Base-by-base conservation (phyloP, 352 stramenopile genomes). In the Hyaloperonospora arabidopsidis region DNA sequence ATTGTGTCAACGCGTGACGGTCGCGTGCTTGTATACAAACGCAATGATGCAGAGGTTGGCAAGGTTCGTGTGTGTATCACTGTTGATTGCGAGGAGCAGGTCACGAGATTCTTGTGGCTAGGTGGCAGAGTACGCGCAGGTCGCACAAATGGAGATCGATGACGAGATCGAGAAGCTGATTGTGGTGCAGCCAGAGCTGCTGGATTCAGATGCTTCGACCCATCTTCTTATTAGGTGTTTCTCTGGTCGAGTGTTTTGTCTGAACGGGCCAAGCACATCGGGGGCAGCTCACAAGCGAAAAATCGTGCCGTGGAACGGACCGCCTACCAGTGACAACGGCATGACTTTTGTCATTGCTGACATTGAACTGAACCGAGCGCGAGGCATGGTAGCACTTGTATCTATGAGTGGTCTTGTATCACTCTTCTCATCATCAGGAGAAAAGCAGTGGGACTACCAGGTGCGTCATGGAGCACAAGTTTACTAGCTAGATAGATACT, bases 1-100 rank as follows among this genome's bases (percentile, higher is more conserved):
- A 63, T 88, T 8, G 52, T 87, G 53, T 77, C 74, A 28, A 90
- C 79, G 5, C 70, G 78, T 46, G 76, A 89, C 28, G 77, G 77
- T n/a, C 51, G 68, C 14, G 67, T 92, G 36, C 58, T 80, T 23
- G 62, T 80, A 32, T 90, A 84, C 52, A 46, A 57, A 45, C 51
- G 54, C 1, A 69, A 80, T 29, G 14, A 51, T 49, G 18, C 17
- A 29, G 44, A 64, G 21, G 28, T 29, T 1, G 44, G 57, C n/a
- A 45, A 65, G 55, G 63, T 72, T 49, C 2, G 50, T 58, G n/a
- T 14, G 17, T 49, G n/a, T 18, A 39, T 39, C 3, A 2, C 19
- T 46, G 10, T 17, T 32, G 17, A 39, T 36, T 32, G 1, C 23
- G 22, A 17, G 7, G 17, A 13, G 6, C 15, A 43, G 43, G 12